Evolutionary conservation across 2,329 filamentous ascomycete species (phyloP), one percentile per base, ranked within the genome.

Genomic region (Lasiodiplodia gonubiensis): DNA sequence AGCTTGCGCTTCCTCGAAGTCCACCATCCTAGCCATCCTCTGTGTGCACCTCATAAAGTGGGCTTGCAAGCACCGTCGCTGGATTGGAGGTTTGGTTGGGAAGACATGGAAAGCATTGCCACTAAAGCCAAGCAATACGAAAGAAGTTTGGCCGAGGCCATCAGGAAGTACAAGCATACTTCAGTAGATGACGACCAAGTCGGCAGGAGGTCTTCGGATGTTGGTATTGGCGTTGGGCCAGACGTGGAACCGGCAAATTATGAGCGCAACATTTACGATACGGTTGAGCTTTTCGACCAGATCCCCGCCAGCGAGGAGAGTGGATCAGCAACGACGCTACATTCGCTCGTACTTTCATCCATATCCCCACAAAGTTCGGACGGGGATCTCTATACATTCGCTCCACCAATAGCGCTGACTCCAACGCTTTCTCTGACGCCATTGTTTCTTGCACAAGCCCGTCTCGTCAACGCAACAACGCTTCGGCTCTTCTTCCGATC

Each of bases 351-450:
- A 8, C 55, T 67, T 46, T 49, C 55, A 16, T 61, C 33, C 25
- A 61, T 67, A n/a, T 63, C 66, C n/a, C 33, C 16, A 21, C 53
- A n/a, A 3, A 39, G 12, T 3, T 46, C 46, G 4, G 42, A 52
- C 2, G 48, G 33, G 48, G 30, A 63, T n/a, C 46, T 21, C 25
- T 54, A 39, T 52, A 72, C 69, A 4, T 79, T 78, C 80, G 27
- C 87, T 81, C 57, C 88, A 84, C 76, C 89, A 80, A 82, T 89
- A 61, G 77, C 85, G 30, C 74, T 80, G 33, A 83, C 80, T 8
- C 89, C 92, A 1, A 80, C 91, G 10, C 82, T 96, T 12, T 96
- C 92, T 0, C 90, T 97, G 72, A 88, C 87, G 1, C 91, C 92
- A 0, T 83, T 94, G 18, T 85, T 97, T 18, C 81, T 86, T 10